Evolutionary conservation across 164 flowering plant species (phyloP), one percentile per base, ranked within the genome.

Genomic region (Paratinospora sagittata): DNA sequence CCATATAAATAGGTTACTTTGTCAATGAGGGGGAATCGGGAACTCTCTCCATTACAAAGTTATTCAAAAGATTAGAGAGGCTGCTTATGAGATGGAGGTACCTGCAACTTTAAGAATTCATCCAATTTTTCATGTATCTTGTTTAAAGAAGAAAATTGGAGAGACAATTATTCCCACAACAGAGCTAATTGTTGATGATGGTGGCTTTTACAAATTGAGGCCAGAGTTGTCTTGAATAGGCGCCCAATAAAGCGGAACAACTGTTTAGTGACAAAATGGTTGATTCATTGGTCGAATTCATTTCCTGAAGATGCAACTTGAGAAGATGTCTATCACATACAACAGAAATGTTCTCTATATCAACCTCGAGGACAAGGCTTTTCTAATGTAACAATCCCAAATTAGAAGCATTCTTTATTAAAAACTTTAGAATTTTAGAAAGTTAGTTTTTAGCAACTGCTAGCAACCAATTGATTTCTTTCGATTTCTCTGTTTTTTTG

Each of bases 81-180:
- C n/a, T 45, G 13, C 23, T 10, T 34, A 65, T 34, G 2, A 33
- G n/a, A 17, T 65, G 23, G n/a, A 34, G 14, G 43, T 65, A 30
- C 67, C 21, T 3, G 43, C 1, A 2, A 8, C 5, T 16, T 66
- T 52, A 17, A 23, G 10, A 6, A 63, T 74, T 10, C 76, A 74
- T 14, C 69, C 24, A 3, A 33, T 69, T 0, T 74, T 70, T 57
- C 77, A 69, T 74, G 77, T 74, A 10, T 74, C 69, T 16, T 27
- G 55, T 8, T 55, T 74, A 13, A 69, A 74, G 47, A 70, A 64
- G 36, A 39, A 60, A 33, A 21, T 65, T 16, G 41, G 23, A 2
- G 19, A 14, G 0, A 33, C 7, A 17, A n/a, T 27, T 36, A 14
- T 16, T 39, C 10, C 23, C 11, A 8, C 5, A 37, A 21, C 63